Evolutionary conservation across 768 basidiomycete genomes (phyloP).

Genomic region (Amanita fuliginea): DNA sequence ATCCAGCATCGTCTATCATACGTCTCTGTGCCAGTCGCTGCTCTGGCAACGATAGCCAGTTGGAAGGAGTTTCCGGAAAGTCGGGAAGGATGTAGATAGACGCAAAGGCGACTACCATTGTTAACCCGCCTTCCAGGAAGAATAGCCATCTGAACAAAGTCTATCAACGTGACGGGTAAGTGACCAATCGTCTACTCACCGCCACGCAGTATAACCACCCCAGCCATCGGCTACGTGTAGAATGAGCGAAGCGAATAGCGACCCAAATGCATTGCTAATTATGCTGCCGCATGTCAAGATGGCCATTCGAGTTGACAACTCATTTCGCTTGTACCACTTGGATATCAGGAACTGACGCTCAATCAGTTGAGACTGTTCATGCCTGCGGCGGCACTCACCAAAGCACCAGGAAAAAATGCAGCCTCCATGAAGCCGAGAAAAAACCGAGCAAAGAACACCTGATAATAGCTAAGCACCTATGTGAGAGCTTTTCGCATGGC

Average conservation of each 20-base stretch:
- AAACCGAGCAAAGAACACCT: slow-evolving; percentile 59
- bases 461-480: slow-evolving; percentile 38
- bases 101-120: slow-evolving; percentile 33
- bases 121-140: slow-evolving; percentile 54
- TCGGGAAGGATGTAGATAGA: slow-evolving; percentile 64
- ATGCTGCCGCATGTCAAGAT: slow-evolving; percentile 62
- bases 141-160: slow-evolving; percentile 51
- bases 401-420: slow-evolving; percentile 60
- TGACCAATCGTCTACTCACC: slow-evolving; percentile 23
- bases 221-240: slow-evolving; percentile 61
- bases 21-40: slow-evolving; percentile 43
- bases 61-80: slow-evolving; percentile 44
- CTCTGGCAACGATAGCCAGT: slow-evolving; percentile 50
- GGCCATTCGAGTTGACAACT: slow-evolving; percentile 61
- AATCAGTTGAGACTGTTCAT: not conserved
- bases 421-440: slow-evolving; percentile 69
- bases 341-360: slow-evolving; percentile 37
- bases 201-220: slow-evolving; percentile 62
- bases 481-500: not conserved
- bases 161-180: not conserved
- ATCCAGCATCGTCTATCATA: slow-evolving; percentile 47
- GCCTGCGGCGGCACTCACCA: slow-evolving; percentile 20
- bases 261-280: slow-evolving; percentile 75
- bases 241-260: slow-evolving; percentile 68
- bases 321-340: slow-evolving; percentile 64